phyloP scores from a whole-genome alignment of 1,284 basidiomycete genomes.

The Farysia itapuensis region DNA sequence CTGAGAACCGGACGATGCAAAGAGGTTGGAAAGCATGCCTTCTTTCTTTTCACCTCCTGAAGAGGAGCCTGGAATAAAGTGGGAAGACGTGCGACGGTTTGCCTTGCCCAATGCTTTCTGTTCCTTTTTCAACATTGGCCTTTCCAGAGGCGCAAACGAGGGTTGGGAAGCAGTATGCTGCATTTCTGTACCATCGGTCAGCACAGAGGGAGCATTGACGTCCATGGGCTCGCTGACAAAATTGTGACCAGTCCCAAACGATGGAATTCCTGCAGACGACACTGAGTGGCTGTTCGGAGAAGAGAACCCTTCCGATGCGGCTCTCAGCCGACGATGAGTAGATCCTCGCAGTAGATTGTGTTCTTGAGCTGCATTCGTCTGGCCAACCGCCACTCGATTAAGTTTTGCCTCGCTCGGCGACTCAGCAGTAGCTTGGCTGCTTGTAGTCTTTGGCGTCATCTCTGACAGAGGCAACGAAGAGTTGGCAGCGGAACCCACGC shows the following conservation, averaged over 20 bases:
- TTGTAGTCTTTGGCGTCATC: no score
- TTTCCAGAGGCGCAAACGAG: slow-evolving; percentile 35
- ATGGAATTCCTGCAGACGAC: background rate
- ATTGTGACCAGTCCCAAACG: background rate
- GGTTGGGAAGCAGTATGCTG: no score
- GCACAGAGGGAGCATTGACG: no score
- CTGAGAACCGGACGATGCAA: slow-evolving; percentile 6
- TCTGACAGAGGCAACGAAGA: no score
- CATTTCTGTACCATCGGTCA: no score
- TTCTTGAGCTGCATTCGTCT: slow-evolving; percentile 15
- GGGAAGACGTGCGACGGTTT: slow-evolving; percentile 22
- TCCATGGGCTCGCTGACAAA: background rate
- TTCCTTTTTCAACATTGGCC: slow-evolving; percentile 36
- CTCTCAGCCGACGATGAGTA: slow-evolving; percentile 20
- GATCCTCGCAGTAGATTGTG: slow-evolving; percentile 22
- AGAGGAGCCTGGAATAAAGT: slow-evolving; percentile 18
- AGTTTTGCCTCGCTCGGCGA: slow-evolving; percentile 30
- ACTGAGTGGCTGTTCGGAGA: slow-evolving; percentile 3
- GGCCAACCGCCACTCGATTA: slow-evolving; percentile 13
- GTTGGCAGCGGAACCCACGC: background rate
- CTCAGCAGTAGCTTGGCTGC: slow-evolving; percentile 13
- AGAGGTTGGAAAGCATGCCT: slow-evolving; percentile 30
- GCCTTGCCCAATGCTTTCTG: slow-evolving; percentile 30
- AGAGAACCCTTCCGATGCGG: slow-evolving; percentile 31
- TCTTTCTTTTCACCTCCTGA: slow-evolving; percentile 18